phyloP scores from a whole-genome alignment of 2,329 filamentous ascomycete species.

The Nemania serpens region DNA sequence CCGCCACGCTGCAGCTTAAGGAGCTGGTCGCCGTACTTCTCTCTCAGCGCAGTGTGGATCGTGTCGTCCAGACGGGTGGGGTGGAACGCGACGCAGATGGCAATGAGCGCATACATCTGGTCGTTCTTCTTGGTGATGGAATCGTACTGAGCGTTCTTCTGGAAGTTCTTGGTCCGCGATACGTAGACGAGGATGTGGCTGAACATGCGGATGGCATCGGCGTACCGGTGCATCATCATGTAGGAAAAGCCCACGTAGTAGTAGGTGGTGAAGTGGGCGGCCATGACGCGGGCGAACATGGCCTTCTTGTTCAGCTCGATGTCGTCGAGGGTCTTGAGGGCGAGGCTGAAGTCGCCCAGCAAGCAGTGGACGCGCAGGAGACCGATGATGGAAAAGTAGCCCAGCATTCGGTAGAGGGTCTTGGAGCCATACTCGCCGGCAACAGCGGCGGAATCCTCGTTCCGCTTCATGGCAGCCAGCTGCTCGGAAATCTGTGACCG shows the following conservation, averaged over 20 bases:
- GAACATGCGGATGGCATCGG: constrained; percentile 99
- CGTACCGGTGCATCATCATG: constrained; percentile 99
- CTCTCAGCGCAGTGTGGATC: constrained; percentile 94
- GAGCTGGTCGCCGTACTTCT: constrained; percentile 99
- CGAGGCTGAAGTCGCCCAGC: constrained; percentile 95
- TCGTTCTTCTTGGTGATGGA: constrained; percentile 99
- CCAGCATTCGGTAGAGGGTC: constrained; percentile 95
- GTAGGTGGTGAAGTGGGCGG: constrained; percentile 98
- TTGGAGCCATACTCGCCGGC: constrained; percentile 95
- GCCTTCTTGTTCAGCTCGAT: constrained; percentile 99
- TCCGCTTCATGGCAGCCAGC: constrained; percentile 89
- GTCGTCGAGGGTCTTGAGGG: constrained; percentile 97
- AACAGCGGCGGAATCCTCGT: constrained; percentile 84
- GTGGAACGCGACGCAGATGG: constrained; percentile 98
- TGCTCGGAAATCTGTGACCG: constrained; percentile 98
- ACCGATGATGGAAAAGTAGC: constrained; percentile 99
- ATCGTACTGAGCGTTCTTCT: constrained; percentile 98
- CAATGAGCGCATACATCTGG: constrained; percentile 99
- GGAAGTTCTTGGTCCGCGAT: constrained; percentile 99
- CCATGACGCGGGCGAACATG: constrained; percentile 99
- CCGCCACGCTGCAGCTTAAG: constrained; percentile 95
- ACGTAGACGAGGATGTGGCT: constrained; percentile 99
- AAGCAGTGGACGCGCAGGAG: constrained; percentile 94
- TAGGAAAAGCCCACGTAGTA: constrained; percentile 99
- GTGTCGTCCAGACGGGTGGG: constrained; percentile 97